Evolutionary conservation across 176 grass and related monocot genomes (phyloP), one percentile per base, ranked within the genome.

Genomic region (Hordeum marinum): DNA sequence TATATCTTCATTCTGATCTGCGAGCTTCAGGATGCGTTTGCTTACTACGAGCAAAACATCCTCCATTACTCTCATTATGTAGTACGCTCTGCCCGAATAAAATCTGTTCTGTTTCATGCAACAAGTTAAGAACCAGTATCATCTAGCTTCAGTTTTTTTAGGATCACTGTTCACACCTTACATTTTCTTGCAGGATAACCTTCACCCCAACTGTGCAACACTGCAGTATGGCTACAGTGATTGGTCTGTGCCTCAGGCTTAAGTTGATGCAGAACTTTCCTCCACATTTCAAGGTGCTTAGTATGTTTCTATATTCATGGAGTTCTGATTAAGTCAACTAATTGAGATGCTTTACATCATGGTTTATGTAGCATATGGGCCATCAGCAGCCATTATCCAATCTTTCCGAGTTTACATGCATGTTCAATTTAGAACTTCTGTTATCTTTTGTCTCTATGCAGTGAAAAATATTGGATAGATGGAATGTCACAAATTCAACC

Each of bases 131-230:
- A 36, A 79, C 6, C 29, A 29, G 29, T 7, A 72, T 29, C 8
- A 55, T 72, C 65, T 13, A 64, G 21, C 57, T 90, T 72, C 0
- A 4, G 4, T 11, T 35, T 63, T 63, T 34, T 26, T 4, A 27
- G 5, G 21, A 21, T 10, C 65, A 42, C 52, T 79, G 27, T 52
- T 88, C 78, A 83, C 11, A 67, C 59, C 46, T 65, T 84, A 32
- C 57, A 68, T 70, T 88, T 85, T 32, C 68, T 50, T 92, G 78
- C 88, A 98, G 91, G 91, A 98, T 98, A 89, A 98, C 90, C 69
- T 98, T 98, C 93, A 98, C 96, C 54, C 96, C 96, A 87, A 98
- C 96, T 37, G 96, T 98, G 37, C 93, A 95, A 32, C 93, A 98
- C 84, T 98, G 96, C 79, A 98, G 93, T 83, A 94, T 98, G 96